Percentiles rank a stretch among this genome's conserved stretches.
Evolutionary conservation across 108 stramenopile species (phyloP).

Genomic region (Ochromonas danica): DNA sequence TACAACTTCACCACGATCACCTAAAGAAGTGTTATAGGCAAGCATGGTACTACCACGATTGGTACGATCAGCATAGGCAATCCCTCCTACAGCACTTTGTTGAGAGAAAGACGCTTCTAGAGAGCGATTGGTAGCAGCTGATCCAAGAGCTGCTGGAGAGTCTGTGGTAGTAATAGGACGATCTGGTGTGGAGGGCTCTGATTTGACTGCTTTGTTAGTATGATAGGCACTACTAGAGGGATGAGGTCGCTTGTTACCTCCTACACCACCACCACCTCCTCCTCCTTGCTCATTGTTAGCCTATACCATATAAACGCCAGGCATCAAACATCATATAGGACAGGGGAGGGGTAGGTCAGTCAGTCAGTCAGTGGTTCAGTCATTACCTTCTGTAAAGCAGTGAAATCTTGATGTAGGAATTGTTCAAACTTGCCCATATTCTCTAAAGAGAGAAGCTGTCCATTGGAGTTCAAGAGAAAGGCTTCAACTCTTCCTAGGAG

Average conservation of each 20-base stretch:
- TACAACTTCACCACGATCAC: background rate
- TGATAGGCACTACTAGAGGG: background rate
- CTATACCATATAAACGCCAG: background rate
- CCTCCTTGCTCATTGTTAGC: background rate
- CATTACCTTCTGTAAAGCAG: background rate
- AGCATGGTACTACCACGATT: background rate
- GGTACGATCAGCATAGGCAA: background rate
- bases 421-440: background rate
- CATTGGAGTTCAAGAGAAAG: background rate
- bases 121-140: background rate
- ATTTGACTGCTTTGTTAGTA: background rate
- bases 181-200: background rate
- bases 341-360: background rate
- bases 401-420: background rate
- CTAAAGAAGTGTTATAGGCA: background rate
- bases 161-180: too few relatives aligned
- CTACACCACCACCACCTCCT: background rate
- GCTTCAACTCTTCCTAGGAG: background rate
- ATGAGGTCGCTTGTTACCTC: background rate
- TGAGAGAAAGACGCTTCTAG: background rate
- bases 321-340: background rate
- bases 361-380: background rate
- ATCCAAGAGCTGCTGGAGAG: background rate
- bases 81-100: background rate
- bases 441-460: background rate